phyloP scores from a whole-genome alignment of 192 early-diverging fungal species.

The Backusella westeae region DNA sequence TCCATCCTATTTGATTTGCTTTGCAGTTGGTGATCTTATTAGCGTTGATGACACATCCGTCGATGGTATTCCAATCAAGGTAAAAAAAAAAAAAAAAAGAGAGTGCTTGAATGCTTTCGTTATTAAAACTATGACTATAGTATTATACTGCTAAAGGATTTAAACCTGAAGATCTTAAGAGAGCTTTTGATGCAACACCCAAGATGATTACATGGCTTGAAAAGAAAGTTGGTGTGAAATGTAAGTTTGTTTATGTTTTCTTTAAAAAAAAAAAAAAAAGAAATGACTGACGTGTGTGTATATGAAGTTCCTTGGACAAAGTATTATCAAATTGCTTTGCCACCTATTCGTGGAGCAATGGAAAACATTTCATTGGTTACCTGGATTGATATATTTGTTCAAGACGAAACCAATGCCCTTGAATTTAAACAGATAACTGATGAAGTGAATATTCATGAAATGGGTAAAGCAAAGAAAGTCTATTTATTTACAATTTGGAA shows the following conservation, averaged over 20 bases:
- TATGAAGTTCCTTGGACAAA: constrained; percentile 50
- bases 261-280: background rate
- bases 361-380: constrained; percentile 55
- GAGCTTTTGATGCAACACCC: constrained; percentile 44
- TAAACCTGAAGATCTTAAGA: constrained; percentile 38
- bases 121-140: background rate
- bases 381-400: constrained; percentile 37
- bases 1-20: constrained; percentile 50
- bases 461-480: constrained; percentile 28
- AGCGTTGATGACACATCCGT: constrained; percentile 42
- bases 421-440: constrained; percentile 36
- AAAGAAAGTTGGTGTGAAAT: constrained; percentile 39
- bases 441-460: constrained; percentile 52
- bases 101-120: background rate
- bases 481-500: background rate
- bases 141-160: constrained; percentile 42
- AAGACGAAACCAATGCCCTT: constrained; percentile 35
- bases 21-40: constrained; percentile 51
- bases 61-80: constrained; percentile 44
- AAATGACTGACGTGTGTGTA: background rate
- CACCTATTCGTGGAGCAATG: constrained; percentile 50
- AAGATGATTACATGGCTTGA: constrained; percentile 50
- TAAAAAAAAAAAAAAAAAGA: background rate
- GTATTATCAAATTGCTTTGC: constrained; percentile 46
- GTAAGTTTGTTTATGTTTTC: background rate